These are phyloP conservation scores for Lactarius sp. DNA, from an alignment of 768 basidiomycete species.

Conservation along the genomic window DNA sequence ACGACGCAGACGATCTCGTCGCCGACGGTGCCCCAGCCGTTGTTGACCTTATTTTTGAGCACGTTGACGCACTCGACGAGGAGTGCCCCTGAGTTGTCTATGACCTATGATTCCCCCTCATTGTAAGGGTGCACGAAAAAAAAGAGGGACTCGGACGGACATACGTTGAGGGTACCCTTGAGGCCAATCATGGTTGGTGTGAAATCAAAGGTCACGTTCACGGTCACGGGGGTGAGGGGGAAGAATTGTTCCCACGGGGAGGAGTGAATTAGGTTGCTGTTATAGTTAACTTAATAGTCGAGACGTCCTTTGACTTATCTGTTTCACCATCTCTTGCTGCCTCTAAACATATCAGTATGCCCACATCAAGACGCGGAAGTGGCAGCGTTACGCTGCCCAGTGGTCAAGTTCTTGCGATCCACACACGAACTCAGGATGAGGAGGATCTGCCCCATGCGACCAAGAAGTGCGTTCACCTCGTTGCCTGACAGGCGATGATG, in stretches of 20 bases:
- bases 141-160: conserved; percentile 26
- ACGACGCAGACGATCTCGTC: conserved; percentile 97
- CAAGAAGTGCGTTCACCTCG: conserved; percentile 60
- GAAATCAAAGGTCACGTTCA: too few relatives aligned
- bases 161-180: conserved; percentile 83
- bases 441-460: conserved; percentile 90
- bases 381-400: conserved; percentile 66
- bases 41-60: conserved; percentile 92
- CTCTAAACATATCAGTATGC: conserved; percentile 38
- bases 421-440: conserved; percentile 84
- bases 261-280: neutral
- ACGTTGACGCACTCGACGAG: conserved; percentile 96
- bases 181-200: conserved; percentile 78
- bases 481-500: conserved; percentile 10
- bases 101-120: conserved; percentile 48
- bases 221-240: too few relatives aligned
- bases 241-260: conserved; percentile 12
- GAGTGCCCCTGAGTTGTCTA: conserved; percentile 96
- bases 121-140: too few relatives aligned
- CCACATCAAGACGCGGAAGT: conserved; percentile 70
- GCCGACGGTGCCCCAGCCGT: conserved; percentile 88
- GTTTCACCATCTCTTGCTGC: conserved; percentile 24
- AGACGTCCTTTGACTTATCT: conserved; percentile 2
- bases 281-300: too few relatives aligned
- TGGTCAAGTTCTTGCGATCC: conserved; percentile 78